A percentile compares a stretch with the other conserved stretches of the same genome.
Evolutionary conservation across 1,139 yeast genomes (phyloP).

Genomic region (Blastobotrys proliferans): DNA sequence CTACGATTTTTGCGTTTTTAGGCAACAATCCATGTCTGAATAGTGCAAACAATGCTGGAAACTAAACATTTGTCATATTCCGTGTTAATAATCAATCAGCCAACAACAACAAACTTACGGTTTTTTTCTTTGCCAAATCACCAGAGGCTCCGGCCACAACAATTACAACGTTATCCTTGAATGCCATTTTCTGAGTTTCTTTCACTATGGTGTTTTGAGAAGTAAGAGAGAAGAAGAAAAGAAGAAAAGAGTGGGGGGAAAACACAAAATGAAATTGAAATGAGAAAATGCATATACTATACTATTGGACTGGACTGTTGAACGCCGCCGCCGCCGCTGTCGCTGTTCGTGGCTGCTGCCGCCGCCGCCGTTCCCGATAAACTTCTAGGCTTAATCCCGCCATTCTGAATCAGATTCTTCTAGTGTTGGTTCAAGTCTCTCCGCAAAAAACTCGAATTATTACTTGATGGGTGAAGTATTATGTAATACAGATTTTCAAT

Average conservation of each 20-base stretch:
- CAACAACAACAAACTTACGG: slow-evolving; percentile 35
- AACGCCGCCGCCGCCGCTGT: no score
- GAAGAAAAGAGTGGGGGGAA: neutral
- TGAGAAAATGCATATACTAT: neutral
- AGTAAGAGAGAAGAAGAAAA: neutral
- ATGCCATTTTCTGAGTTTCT: slow-evolving; percentile 12
- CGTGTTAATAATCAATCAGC: neutral
- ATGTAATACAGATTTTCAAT: no score
- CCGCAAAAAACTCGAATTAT: no score
- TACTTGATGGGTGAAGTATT: no score
- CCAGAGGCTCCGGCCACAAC: slow-evolving; percentile 97
- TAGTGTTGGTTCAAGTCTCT: no score
- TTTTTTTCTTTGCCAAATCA: slow-evolving; percentile 94
- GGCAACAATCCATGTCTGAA: slow-evolving; percentile 80
- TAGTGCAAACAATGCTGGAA: slow-evolving; percentile 42
- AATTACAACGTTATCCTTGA: slow-evolving; percentile 56
- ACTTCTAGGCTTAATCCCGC: no score
- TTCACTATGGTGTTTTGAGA: neutral
- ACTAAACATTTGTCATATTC: slow-evolving; percentile 21
- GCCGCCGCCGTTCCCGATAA: no score
- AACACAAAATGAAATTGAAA: neutral
- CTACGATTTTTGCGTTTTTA: slow-evolving; percentile 65
- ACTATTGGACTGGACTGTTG: neutral
- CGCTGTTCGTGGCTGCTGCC: no score
- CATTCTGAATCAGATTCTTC: no score